Evolutionary conservation across 768 basidiomycete species (phyloP).

Genomic region (Postia placenta): DNA sequence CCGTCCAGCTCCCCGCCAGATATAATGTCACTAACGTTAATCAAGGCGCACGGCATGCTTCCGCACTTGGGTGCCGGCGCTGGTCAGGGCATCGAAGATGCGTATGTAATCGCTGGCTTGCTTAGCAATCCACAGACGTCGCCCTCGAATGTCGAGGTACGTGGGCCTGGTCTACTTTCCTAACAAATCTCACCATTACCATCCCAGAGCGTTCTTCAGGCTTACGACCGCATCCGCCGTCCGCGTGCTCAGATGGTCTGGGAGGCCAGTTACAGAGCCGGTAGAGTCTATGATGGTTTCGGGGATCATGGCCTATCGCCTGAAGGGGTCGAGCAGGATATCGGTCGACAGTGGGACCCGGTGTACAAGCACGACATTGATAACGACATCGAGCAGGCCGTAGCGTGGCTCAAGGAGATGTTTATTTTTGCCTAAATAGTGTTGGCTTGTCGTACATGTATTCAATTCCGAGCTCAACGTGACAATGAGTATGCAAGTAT

Average conservation of each 20-base stretch:
- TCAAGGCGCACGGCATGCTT: slow-evolving; percentile 48
- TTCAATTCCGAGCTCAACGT: too few species aligned
- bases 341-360: slow-evolving; percentile 37
- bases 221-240: slow-evolving; percentile 39
- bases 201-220: slow-evolving; percentile 37
- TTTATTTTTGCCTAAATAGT: background rate
- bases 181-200: background rate
- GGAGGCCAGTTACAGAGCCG: slow-evolving; percentile 33
- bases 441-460: too few species aligned
- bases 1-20: too few species aligned
- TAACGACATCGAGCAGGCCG: slow-evolving; percentile 26
- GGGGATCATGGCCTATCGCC: slow-evolving; percentile 24
- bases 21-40: background rate
- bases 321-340: slow-evolving; percentile 27
- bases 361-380: slow-evolving; percentile 42
- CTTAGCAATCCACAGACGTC: slow-evolving; percentile 38
- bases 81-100: slow-evolving; percentile 57
- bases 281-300: slow-evolving; percentile 38
- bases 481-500: too few species aligned
- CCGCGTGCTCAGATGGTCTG: slow-evolving; percentile 47
- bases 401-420: slow-evolving; percentile 1
- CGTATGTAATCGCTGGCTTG: slow-evolving; percentile 38
- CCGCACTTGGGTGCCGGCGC: slow-evolving; percentile 56
- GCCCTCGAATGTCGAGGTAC: slow-evolving; percentile 34
- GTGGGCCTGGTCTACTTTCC: slow-evolving; percentile 6